Base-by-base conservation (phyloP, 352 stramenopile species). In the Lagenidium sp. region DNA sequence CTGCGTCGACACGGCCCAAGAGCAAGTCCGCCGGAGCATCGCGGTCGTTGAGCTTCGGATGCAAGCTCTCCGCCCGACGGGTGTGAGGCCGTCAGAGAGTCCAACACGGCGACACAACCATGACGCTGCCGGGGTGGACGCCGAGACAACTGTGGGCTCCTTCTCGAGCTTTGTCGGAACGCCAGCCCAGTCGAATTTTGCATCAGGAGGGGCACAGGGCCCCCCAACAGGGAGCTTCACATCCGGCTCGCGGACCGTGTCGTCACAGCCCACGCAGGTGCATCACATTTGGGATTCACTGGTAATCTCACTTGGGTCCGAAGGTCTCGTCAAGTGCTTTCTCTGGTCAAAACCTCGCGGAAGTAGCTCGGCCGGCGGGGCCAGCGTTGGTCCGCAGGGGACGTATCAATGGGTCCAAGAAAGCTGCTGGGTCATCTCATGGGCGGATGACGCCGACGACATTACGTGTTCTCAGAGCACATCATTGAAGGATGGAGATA, bases 391-490 rank as follows among this genome's bases (percentile, higher is more conserved):
- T n/a, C n/a, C 25, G 1, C 40, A 36, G 3, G 52, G 47, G 1
- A 57, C 53, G 0, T 85, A 78, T 23, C 63, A 77, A 13, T 93
- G 80, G 80, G 41, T 79, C 2, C 72, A 86, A 47, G 61, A 85
- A n/a, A 86, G 63, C 28, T 86, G 74, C 26, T 93, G 80, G 80
- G 68, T 93, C 3, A 66, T 93, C 12, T 90, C 80, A 36, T 93
- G 80, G 80, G 77, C 80, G 0, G 72, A 85, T 40, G 72, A 90
- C n/a, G 60, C 77, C 1, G 59, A 85, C 6, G 80, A 93, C 41
- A 87, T 93, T 36, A 90, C 77, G 12, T 93, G 80, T 25, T 90
- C 79, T 0, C 76, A 93, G 34, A 90, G 71, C 38, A 88, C 71
- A 7, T 90, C 72, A 8, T 55, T 88, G 21, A 85, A 80, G 31